Base-by-base conservation (phyloP, 805 yeast species). In the Suhomyces sp. region DNA sequence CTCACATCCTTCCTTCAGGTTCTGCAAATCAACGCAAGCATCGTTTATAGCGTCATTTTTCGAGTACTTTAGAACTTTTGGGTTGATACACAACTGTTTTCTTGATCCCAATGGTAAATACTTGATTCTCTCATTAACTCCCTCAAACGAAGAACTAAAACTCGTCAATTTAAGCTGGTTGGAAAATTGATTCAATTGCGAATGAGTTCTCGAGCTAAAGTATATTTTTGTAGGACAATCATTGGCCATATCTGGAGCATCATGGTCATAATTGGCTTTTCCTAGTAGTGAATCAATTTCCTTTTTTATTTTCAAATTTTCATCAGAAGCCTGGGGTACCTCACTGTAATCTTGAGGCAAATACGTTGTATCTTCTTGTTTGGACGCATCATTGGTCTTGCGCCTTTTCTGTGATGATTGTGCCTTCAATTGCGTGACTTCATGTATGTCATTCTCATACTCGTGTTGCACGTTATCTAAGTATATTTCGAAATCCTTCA, bases 161-260 rank as follows among this genome's bases (percentile, higher is more conserved):
- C 70, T 56, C 0, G 96, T 83, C 23, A 87, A 62, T 44, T 74
- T 65, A 38, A 92, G 68, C 60, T 93, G 97, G 13, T 82, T 79
- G 0, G 90, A 82, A 62, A 92, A 88, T 63, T 92, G 98, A 36
- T 77, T 76, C 45, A 92, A 72, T 65, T 92, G 98, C 0, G 97
- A 89, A 63, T 92, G 97, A 0, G 98, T 92, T 67, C 98, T 74
- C 2, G 97, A 90, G 0, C 96, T 78, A 63, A 85, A 91, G 59
- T 70, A 81, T 1, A 92, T 82, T 58, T 84, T 60, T 4, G 55
- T 54, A 0, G 81, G 74, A 40, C 73, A 67, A 47, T 67, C 58
- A 53, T 56, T 67, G 45, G 56, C 61, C 40, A 54, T 47, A 35
- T 57, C 59, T 42, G 60, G 66, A 13, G n/a, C 27, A 22, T 31